Evolutionary conservation across 2,329 filamentous ascomycete species (phyloP).

Genomic region (Waltergamsia citrina): DNA sequence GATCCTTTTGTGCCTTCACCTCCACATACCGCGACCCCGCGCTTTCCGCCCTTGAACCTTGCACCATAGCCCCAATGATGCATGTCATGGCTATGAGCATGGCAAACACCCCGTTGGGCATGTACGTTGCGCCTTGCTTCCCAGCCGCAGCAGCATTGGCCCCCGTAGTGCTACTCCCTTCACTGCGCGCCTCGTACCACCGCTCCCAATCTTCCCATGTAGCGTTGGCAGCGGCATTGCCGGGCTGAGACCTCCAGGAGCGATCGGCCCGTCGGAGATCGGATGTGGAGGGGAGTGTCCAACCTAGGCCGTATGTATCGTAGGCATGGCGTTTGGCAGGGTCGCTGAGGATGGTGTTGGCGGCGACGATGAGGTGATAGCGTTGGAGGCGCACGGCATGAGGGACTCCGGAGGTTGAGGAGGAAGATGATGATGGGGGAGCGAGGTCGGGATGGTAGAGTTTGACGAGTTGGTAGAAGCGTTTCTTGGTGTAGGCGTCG

Average conservation of each 20-base stretch:
- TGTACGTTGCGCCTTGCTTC: constrained; percentile 45
- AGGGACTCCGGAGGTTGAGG: constrained; percentile 20
- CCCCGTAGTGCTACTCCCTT: background rate
- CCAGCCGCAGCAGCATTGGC: constrained; percentile 21
- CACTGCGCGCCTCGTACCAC: constrained; percentile 50
- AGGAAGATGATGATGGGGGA: constrained; percentile 5
- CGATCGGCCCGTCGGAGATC: constrained; percentile 36
- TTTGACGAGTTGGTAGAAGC: constrained; percentile 89
- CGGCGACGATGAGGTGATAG: constrained; percentile 80
- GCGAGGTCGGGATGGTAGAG: constrained; percentile 77
- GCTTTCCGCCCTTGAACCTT: constrained; percentile 59
- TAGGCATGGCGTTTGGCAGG: constrained; percentile 71
- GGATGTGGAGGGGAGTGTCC: too few species aligned
- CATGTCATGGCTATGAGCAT: constrained; percentile 59
- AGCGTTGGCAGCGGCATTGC: constrained; percentile 57
- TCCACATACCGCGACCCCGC: constrained; percentile 55
- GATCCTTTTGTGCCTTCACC: constrained; percentile 54
- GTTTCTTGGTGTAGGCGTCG: constrained; percentile 69
- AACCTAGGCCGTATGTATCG: constrained; percentile 73
- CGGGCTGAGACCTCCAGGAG: constrained; percentile 37
- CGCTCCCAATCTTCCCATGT: constrained; percentile 98
- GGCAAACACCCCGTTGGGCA: constrained; percentile 73
- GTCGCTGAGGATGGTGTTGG: constrained; percentile 81
- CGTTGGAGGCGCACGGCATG: constrained; percentile 66
- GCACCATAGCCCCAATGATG: constrained; percentile 56